Conservation (phyloP, 169 alveolate genomes). For the Sarcocystis neurona region DNA sequence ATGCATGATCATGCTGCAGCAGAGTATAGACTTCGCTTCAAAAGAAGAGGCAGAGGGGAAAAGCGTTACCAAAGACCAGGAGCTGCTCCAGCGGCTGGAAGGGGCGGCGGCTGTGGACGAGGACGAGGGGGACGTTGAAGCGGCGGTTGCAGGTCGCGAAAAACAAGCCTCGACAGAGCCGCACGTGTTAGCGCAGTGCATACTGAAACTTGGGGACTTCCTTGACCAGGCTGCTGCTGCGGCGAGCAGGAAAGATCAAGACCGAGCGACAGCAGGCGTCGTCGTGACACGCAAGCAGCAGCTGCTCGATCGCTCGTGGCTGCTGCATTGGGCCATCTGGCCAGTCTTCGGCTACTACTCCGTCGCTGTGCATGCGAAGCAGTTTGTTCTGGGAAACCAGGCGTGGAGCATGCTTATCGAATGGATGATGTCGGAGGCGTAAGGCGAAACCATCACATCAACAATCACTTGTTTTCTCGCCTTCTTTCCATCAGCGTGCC, state of each 20-base stretch:
- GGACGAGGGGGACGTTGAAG: constrained; percentile 54
- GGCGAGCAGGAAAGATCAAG: constrained; percentile 46
- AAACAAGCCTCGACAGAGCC: constrained; percentile 7
- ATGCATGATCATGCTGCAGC: constrained; percentile 64
- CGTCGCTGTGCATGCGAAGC: constrained; percentile 53
- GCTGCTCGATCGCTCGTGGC: constrained; percentile 62
- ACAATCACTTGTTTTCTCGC: too few relatives aligned
- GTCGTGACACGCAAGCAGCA: constrained; percentile 56
- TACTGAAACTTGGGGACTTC: constrained; percentile 59
- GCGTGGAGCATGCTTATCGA: constrained; percentile 59
- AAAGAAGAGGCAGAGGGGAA: constrained; percentile 3
- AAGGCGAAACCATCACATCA: too few relatives aligned
- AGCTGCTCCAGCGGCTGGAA: constrained; percentile 58
- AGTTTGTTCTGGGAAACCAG: constrained; percentile 51
- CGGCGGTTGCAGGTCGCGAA: constrained; percentile 42
- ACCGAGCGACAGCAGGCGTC: constrained; percentile 39
- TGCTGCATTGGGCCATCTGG: constrained; percentile 67
- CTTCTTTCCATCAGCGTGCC: neutral
- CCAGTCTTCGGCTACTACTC: constrained; percentile 60
- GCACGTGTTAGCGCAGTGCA: constrained; percentile 54
- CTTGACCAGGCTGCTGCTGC: constrained; percentile 62
- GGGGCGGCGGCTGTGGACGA: constrained; percentile 62
- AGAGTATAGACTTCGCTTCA: neutral
- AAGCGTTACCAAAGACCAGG: constrained; percentile 49
- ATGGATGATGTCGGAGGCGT: constrained; percentile 61